Conservation (phyloP, 2,329 filamentous ascomycete species). For the Venturia aucupariae region DNA sequence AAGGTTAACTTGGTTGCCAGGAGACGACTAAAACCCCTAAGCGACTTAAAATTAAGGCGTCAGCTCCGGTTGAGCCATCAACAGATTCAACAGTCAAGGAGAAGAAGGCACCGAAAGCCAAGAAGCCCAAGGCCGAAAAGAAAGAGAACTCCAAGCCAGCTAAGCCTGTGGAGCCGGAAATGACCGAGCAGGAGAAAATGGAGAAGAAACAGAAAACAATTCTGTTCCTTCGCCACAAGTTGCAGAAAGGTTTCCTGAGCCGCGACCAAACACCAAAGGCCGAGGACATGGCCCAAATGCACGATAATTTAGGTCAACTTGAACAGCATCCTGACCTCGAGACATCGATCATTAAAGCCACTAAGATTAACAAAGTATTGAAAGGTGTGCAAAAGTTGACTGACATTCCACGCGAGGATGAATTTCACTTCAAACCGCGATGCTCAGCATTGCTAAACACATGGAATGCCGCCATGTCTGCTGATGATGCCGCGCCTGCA, state of each 20-base stretch:
- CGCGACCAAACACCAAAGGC: constrained; percentile 79
- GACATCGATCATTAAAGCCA: constrained; percentile 75
- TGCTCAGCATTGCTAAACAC: constrained; percentile 70
- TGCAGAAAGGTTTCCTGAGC: constrained; percentile 88
- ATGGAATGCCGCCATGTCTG: constrained; percentile 70
- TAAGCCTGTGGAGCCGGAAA: constrained; percentile 37
- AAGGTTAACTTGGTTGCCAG: background rate
- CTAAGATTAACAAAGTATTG: constrained; percentile 98
- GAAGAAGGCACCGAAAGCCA: constrained; percentile 37
- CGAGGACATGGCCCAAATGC: constrained; percentile 72
- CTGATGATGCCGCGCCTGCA: background rate
- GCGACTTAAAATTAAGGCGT: constrained; percentile 31
- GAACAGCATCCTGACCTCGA: constrained; percentile 76
- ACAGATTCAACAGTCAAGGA: constrained; percentile 23
- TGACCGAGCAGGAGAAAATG: constrained; percentile 46
- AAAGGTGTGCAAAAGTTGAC: constrained; percentile 87
- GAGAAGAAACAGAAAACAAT: constrained; percentile 55
- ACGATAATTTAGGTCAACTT: constrained; percentile 67
- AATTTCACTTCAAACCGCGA: constrained; percentile 80
- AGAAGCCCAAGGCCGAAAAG: constrained; percentile 48
- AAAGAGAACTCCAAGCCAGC: constrained; percentile 39
- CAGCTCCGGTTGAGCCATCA: constrained; percentile 13
- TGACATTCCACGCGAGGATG: constrained; percentile 76
- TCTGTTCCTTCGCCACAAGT: constrained; percentile 85
- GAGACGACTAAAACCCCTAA: constrained; percentile 38